Conservation (phyloP, 257 asterid species). For the Perilla frutescens region DNA sequence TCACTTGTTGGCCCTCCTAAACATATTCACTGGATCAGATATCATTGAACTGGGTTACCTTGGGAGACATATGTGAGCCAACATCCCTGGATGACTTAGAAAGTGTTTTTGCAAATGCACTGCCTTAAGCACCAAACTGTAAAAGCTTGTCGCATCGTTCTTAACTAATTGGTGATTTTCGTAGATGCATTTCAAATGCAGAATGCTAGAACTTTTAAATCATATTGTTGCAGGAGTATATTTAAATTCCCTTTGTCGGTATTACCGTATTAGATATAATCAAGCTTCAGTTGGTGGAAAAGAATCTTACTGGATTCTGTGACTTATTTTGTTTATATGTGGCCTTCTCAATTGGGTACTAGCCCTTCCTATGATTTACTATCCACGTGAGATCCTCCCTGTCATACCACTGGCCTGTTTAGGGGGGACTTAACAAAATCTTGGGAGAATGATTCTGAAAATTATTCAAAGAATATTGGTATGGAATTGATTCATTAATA, state of each 20-base stretch:
- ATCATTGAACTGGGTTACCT: neutral
- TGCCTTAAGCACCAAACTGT: neutral
- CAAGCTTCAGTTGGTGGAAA: no score
- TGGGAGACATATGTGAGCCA: neutral
- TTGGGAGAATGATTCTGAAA: neutral
- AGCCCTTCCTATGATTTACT: neutral
- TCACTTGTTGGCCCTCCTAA: neutral
- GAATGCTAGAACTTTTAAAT: neutral
- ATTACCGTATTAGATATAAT: no score
- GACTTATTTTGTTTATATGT: neutral
- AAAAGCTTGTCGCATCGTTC: conserved; percentile 10
- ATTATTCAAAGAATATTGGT: neutral
- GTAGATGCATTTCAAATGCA: neutral
- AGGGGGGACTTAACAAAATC: no score
- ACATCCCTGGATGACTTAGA: neutral
- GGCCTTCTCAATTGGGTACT: neutral
- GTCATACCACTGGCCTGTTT: no score
- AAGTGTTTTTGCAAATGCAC: neutral
- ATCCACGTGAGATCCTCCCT: neutral
- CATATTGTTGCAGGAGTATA: neutral
- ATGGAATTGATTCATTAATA: neutral
- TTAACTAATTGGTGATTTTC: conserved; percentile 13
- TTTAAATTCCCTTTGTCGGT: neutral
- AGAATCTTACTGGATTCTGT: no score
- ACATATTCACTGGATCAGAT: neutral